Conservation (phyloP, 2,329 filamentous ascomycete species). For the Calonectria crousiana region DNA sequence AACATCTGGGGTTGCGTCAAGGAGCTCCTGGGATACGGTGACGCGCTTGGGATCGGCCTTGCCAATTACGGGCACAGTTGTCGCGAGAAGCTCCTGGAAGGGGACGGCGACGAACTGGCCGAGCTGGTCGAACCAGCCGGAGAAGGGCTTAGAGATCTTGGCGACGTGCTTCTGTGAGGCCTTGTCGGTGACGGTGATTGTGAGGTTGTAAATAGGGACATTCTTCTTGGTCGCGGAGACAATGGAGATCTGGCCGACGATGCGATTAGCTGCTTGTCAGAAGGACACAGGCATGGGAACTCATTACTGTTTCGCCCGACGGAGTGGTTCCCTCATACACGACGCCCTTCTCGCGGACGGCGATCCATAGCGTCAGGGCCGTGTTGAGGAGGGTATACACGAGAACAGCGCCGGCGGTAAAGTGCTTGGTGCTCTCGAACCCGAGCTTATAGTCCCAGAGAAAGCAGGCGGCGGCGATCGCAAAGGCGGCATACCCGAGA, state of each 20-base stretch:
- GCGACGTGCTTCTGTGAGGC: slow-evolving; percentile 56
- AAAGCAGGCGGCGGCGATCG: slow-evolving; percentile 86
- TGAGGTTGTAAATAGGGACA: slow-evolving; percentile 83
- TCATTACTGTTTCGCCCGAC: slow-evolving; percentile 73
- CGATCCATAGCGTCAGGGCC: slow-evolving; percentile 85
- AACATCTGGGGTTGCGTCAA: slow-evolving; percentile 59
- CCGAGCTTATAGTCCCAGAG: slow-evolving; percentile 91
- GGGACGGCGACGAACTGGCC: slow-evolving; percentile 80
- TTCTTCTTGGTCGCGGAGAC: slow-evolving; percentile 81
- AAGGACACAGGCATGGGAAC: slow-evolving; percentile 18
- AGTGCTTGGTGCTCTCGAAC: slow-evolving; percentile 87
- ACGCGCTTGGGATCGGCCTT: slow-evolving; percentile 72
- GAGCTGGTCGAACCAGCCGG: slow-evolving; percentile 79
- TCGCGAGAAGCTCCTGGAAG: slow-evolving; percentile 83
- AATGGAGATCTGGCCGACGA: slow-evolving; percentile 73
- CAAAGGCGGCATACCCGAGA: slow-evolving; percentile 86
- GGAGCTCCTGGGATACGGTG: slow-evolving; percentile 51
- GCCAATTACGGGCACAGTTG: slow-evolving; percentile 74
- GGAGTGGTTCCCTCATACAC: slow-evolving; percentile 81
- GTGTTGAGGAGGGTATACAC: slow-evolving; percentile 85
- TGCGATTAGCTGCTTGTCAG: slow-evolving; percentile 28
- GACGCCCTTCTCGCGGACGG: slow-evolving; percentile 82
- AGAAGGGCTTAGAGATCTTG: slow-evolving; percentile 74
- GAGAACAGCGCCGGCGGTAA: slow-evolving; percentile 82
- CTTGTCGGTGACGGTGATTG: slow-evolving; percentile 66